Base-by-base conservation (phyloP, 2,329 filamentous ascomycete genomes). In the Cercospora beticola region DNA sequence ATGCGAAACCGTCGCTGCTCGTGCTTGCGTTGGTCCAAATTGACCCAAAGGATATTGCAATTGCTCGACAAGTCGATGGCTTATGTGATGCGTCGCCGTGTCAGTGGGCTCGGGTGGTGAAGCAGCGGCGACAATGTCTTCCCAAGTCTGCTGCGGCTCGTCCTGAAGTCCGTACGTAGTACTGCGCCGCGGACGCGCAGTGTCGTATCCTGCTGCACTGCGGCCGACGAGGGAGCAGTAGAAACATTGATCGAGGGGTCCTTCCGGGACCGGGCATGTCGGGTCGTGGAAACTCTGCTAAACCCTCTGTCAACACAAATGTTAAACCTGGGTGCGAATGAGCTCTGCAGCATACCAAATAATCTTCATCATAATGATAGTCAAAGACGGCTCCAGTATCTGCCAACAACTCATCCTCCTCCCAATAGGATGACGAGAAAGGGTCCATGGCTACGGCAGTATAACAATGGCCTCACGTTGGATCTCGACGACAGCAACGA, bases 381-480 rank as follows among this genome's bases (percentile, higher is more conserved):
- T 62, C 59, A 16, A 62, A 62, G 1, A 49, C 12, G 2, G 59
- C 31, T 43, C 59, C 59, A n/a, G 59, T 62, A 18, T 40, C 36
- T 16, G 59, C 59, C 33, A 62, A 43, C 59, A 62, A 36, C n/a
- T 62, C 36, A 8, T 62, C 59, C 9, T 62, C 59, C 9, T 9
- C 5, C 28, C 30, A 43, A 23, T n/a, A 2, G 59, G n/a, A 31
- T 14, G 31, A 18, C 18, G 16, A 26, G 33, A 62, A 9, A 3
- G 21, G 18, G 18, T 62, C 12, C 59, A 62, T 43, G 14, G 43
- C 54, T 10, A 2, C 23, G 6, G 54, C 23, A 26, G 12, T 26
- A n/a, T 14, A 49, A 21, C 23, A 23, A 57, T 28, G 26, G 54
- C 54, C n/a, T 23, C 21, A 57, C 54, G 54, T n/a, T 57, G 54